These are phyloP conservation scores for Coemansia furcata DNA, from an alignment of 192 early-diverging fungal genomes.

Conservation along the genomic window DNA sequence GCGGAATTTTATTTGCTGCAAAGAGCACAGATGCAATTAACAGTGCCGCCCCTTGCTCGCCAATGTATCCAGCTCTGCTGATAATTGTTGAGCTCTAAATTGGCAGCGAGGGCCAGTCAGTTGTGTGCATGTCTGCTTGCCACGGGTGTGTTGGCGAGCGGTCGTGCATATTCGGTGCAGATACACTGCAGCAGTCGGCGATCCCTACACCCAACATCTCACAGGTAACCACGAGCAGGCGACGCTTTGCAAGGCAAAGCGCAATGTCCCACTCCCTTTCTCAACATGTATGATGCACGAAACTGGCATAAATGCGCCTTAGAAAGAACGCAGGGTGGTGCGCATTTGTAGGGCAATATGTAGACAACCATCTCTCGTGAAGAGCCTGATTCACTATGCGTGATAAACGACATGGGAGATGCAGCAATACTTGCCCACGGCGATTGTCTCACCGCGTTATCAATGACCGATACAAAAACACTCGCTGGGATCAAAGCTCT, in stretches of 20 bases:
- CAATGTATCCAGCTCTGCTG: conserved; percentile 1
- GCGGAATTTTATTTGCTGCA: conserved; percentile 7
- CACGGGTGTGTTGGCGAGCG: not conserved
- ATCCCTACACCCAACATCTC: not conserved
- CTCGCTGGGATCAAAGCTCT: not conserved
- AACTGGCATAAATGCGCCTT: not conserved
- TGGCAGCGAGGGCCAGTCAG: not conserved
- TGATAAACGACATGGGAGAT: not conserved
- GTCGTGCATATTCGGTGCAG: conserved; percentile 3
- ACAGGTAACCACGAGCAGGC: not conserved
- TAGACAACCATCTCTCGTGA: not conserved
- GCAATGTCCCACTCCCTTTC: not conserved
- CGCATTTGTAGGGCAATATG: not conserved
- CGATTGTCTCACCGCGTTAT: not conserved
- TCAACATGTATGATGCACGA: not conserved
- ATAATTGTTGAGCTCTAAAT: conserved; percentile 1
- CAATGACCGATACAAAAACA: not conserved
- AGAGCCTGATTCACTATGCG: not conserved
- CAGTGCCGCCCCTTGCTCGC: not conserved
- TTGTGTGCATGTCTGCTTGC: not conserved
- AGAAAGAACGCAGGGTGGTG: not conserved
- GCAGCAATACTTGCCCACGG: not conserved
- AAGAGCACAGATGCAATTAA: conserved; percentile 5
- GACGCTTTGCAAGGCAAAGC: not conserved
- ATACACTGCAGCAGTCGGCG: not conserved